These are phyloP conservation scores for Lodderomyces theae DNA, from an alignment of 1,139 yeast species.

Conservation along the genomic window DNA sequence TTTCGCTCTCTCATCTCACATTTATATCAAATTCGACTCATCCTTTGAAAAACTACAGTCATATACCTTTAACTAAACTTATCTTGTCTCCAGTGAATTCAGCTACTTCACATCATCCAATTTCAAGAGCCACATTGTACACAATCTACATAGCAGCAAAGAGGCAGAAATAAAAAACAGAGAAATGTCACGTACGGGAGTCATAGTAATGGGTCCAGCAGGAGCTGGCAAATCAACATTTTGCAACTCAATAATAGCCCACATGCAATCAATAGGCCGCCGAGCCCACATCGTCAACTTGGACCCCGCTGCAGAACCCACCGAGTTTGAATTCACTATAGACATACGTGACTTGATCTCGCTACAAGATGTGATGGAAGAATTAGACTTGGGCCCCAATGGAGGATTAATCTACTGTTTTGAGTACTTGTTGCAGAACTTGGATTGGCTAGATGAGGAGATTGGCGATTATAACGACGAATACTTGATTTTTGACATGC, in stretches of 20 bases:
- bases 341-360: constrained; percentile 91
- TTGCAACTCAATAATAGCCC: constrained; percentile 81
- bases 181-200: constrained; percentile 89
- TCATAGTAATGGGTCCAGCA: constrained; percentile 94
- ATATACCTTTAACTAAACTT: too few relatives aligned
- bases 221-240: constrained; percentile 95
- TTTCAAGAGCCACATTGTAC: constrained; percentile 2
- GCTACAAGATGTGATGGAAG: constrained; percentile 95
- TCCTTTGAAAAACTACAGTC: too few relatives aligned
- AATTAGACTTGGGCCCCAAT: constrained; percentile 89
- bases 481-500: constrained; percentile 92
- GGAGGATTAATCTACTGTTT: constrained; percentile 94
- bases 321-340: constrained; percentile 85
- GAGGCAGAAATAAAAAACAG: too few relatives aligned
- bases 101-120: too few relatives aligned
- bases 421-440: constrained; percentile 78
- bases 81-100: too few relatives aligned
- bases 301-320: constrained; percentile 97
- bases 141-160: too few relatives aligned
- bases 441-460: constrained; percentile 96
- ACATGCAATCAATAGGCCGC: constrained; percentile 88
- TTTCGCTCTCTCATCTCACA: too few relatives aligned
- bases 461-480: constrained; percentile 94
- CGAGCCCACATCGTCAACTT: constrained; percentile 91
- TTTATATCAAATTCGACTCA: too few relatives aligned